phyloP scores from a whole-genome alignment of 2,329 filamentous ascomycete genomes.

The Paecilomyces dactylethromorphus region DNA sequence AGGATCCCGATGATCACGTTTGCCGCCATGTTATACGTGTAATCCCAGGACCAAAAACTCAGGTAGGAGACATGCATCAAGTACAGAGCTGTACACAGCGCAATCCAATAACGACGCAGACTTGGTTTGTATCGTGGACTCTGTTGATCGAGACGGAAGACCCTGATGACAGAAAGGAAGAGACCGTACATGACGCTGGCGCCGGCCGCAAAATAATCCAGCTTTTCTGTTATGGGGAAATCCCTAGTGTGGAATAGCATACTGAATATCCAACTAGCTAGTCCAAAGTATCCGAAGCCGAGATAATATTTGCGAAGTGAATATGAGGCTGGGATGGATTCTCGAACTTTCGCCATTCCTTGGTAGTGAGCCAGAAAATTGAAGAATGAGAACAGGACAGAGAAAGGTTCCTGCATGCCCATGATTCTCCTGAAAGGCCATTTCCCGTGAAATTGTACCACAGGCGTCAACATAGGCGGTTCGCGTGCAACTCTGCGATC shows the following conservation, averaged over 20 bases:
- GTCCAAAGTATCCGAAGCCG: conserved; percentile 70
- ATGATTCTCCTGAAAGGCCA: conserved; percentile 92
- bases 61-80: conserved; percentile 73
- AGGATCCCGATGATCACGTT: conserved; percentile 77
- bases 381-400: conserved; percentile 84
- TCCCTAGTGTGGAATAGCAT: conserved; percentile 91
- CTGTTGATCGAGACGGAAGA: conserved; percentile 71
- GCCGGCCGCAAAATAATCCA: conserved; percentile 94
- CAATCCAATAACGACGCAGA: conserved; percentile 67
- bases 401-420: conserved; percentile 92
- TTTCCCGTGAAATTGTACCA: conserved; percentile 96
- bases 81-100: conserved; percentile 66
- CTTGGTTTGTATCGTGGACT: conserved; percentile 41
- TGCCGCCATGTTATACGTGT: conserved; percentile 95
- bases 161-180: conserved; percentile 74
- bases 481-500: conserved; percentile 59
- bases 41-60: conserved; percentile 83
- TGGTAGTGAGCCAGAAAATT: conserved; percentile 82
- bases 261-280: conserved; percentile 79
- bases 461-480: conserved; percentile 55
- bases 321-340: conserved; percentile 65
- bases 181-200: conserved; percentile 85
- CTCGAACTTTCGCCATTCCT: conserved; percentile 66
- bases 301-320: conserved; percentile 74
- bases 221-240: conserved; percentile 76